These are phyloP conservation scores for Colletotrichum higginsianum DNA, from an alignment of 2,329 filamentous ascomycete species.

Conservation along the genomic window DNA sequence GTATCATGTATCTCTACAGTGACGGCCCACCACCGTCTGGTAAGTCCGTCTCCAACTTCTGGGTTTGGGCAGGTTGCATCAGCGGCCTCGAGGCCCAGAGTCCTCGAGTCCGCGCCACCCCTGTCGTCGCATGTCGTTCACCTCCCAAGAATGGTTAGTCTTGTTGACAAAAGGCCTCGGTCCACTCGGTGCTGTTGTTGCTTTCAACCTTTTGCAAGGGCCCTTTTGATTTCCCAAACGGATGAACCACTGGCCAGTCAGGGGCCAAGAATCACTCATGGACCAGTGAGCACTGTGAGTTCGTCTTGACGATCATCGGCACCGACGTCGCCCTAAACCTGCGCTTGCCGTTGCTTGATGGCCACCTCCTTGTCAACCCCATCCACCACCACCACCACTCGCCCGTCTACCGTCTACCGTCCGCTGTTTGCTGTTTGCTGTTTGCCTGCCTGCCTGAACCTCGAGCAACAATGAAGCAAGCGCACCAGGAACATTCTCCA, in stretches of 20 bases:
- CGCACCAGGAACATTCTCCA: not conserved
- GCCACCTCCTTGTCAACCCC: conserved; percentile 20
- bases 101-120: conserved; percentile 35
- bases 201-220: conserved; percentile 6
- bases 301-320: conserved; percentile 41
- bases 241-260: conserved; percentile 27
- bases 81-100: not conserved
- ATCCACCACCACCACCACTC: not conserved
- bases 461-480: not conserved
- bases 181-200: conserved; percentile 41
- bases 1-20: not conserved
- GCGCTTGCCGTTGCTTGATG: conserved; percentile 21
- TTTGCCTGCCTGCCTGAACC: not conserved
- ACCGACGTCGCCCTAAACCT: conserved; percentile 35
- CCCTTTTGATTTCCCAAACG: conserved; percentile 16
- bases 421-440: not conserved
- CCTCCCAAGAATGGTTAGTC: conserved; percentile 50
- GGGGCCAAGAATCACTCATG: conserved; percentile 16
- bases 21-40: not conserved
- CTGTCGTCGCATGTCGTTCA: conserved; percentile 44
- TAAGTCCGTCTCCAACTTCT: not conserved
- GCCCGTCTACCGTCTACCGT: not conserved
- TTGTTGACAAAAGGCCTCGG: conserved; percentile 45
- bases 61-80: conserved; percentile 4
- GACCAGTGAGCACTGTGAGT: conserved; percentile 26